phyloP scores from a whole-genome alignment of 441 rosid genomes.

The Heliophila coronopifolia region DNA sequence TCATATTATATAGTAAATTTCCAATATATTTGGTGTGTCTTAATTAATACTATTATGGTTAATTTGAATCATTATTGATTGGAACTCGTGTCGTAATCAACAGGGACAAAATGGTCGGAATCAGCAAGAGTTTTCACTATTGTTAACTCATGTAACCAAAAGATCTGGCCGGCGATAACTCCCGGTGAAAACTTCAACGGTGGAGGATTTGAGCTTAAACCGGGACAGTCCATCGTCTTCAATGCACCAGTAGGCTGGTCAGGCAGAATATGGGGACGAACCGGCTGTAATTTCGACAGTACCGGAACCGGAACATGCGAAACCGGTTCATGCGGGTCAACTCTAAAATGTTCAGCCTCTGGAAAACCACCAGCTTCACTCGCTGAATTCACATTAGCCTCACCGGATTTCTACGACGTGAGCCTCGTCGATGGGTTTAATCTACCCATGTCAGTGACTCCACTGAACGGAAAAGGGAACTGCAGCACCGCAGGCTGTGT shows the following conservation, averaged over 20 bases:
- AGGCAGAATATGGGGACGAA: constrained; percentile 87
- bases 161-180: constrained; percentile 72
- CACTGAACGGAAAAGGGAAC: constrained; percentile 67
- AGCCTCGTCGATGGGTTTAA: constrained; percentile 90
- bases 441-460: constrained; percentile 53
- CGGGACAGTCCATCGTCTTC: constrained; percentile 61
- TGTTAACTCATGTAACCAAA: constrained; percentile 59
- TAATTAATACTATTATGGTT: no score
- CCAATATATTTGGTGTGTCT: no score
- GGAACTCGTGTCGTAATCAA: not conserved
- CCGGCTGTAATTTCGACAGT: constrained; percentile 64
- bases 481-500: constrained; percentile 66
- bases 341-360: constrained; percentile 50
- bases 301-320: constrained; percentile 67
- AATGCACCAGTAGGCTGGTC: constrained; percentile 70
- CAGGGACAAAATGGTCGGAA: constrained; percentile 40
- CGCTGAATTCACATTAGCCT: constrained; percentile 76
- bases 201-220: constrained; percentile 56
- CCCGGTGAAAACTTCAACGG: constrained; percentile 73
- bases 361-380: constrained; percentile 72
- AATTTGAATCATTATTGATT: not conserved
- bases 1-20: no score
- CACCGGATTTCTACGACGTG: constrained; percentile 59
- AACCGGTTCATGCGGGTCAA: constrained; percentile 63
- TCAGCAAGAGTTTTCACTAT: constrained; percentile 61